Evolutionary conservation across 2,329 filamentous ascomycete species (phyloP).

Genomic region (Talaromyces sp.): DNA sequence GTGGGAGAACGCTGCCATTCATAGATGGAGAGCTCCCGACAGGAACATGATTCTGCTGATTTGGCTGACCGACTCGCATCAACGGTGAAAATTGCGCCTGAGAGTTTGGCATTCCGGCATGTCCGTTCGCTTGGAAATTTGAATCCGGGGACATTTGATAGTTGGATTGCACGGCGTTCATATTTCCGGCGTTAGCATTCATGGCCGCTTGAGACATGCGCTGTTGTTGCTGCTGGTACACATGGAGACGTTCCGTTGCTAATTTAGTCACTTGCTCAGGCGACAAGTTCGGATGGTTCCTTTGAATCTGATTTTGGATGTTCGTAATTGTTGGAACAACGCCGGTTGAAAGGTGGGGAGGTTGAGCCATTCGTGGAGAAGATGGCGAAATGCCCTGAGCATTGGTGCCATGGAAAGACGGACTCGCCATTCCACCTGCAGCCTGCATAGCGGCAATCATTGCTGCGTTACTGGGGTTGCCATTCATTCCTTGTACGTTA

Average conservation of each 20-base stretch:
- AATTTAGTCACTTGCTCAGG: conserved; percentile 51
- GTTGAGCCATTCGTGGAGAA: conserved; percentile 45
- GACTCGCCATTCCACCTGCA: conserved; percentile 38
- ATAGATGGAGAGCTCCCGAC: conserved; percentile 40
- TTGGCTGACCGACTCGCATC: conserved; percentile 47
- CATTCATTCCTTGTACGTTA: conserved; percentile 25
- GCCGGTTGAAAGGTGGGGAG: conserved; percentile 48
- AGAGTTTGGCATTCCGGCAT: conserved; percentile 37
- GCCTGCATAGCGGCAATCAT: conserved; percentile 42
- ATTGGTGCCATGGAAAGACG: conserved; percentile 36
- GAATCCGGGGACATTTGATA: conserved; percentile 36
- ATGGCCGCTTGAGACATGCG: conserved; percentile 48
- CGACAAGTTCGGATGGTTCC: conserved; percentile 46
- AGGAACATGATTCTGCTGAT: conserved; percentile 36
- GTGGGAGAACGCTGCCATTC: conserved; percentile 34
- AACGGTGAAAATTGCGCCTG: conserved; percentile 50
- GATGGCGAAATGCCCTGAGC: conserved; percentile 38
- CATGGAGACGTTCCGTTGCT: conserved; percentile 47
- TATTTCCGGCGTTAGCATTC: conserved; percentile 47
- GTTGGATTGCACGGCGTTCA: conserved; percentile 35
- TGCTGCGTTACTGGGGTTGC: conserved; percentile 25
- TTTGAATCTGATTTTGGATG: conserved; percentile 49
- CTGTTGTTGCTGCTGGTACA: conserved; percentile 38
- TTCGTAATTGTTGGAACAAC: conserved; percentile 52
- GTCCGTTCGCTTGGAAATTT: conserved; percentile 32